Conservation (phyloP, 164 flowering plant genomes). For the Kingdonia uniflora region DNA sequence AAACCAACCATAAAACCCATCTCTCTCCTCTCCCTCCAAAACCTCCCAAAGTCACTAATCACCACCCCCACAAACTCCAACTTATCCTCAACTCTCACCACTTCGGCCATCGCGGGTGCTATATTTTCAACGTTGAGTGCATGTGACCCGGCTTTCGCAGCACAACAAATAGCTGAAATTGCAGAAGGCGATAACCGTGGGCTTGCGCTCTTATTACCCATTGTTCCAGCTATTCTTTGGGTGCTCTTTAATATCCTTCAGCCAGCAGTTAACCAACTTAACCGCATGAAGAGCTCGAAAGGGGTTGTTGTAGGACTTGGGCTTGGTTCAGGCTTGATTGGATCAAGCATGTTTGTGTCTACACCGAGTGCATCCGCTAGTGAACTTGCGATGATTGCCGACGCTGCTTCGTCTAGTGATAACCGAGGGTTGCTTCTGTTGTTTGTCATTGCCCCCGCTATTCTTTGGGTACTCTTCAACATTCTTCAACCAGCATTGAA, state of each 20-base stretch:
- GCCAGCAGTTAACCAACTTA: slow-evolving; percentile 80
- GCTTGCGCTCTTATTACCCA: slow-evolving; percentile 56
- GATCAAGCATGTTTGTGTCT: slow-evolving; percentile 28
- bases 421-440: slow-evolving; percentile 54
- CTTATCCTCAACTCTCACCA: slow-evolving; percentile 15
- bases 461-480: slow-evolving; percentile 54
- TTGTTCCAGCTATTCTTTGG: slow-evolving; percentile 76
- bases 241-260: slow-evolving; percentile 32
- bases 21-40: slow-evolving; percentile 42
- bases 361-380: slow-evolving; percentile 40
- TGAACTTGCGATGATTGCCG: slow-evolving; percentile 48
- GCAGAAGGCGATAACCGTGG: slow-evolving; percentile 85
- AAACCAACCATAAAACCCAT: slow-evolving; percentile 34
- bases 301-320: slow-evolving; percentile 66
- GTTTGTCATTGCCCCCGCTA: slow-evolving; percentile 56
- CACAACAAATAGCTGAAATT: slow-evolving; percentile 48
- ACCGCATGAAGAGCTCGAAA: slow-evolving; percentile 47
- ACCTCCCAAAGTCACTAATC: slow-evolving; percentile 46
- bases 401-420: slow-evolving; percentile 25
- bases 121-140: slow-evolving; percentile 43
- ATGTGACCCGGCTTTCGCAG: slow-evolving; percentile 67
- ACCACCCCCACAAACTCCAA: slow-evolving; percentile 11
- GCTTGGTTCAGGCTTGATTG: slow-evolving; percentile 51
- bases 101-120: slow-evolving; percentile 62
- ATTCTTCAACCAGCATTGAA: slow-evolving; percentile 47